Percentiles rank a stretch among this genome's conserved stretches.
Evolutionary conservation across 2,329 filamentous ascomycete genomes (phyloP).

Genomic region (Talaromyces sp.): DNA sequence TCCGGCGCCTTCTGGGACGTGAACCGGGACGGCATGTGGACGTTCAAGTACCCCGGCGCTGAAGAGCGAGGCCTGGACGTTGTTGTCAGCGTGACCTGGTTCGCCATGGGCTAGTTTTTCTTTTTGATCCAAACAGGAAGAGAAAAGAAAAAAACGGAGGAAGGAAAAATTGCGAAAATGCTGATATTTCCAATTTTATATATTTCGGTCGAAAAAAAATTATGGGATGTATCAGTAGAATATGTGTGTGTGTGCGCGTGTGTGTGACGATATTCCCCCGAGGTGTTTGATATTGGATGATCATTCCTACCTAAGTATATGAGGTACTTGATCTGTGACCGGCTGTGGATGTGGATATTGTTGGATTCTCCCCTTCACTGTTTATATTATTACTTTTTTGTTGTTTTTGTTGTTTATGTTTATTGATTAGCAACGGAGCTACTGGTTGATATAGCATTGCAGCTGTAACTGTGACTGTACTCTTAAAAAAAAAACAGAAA

Average conservation of each 20-base stretch:
- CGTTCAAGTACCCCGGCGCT: constrained; percentile 44
- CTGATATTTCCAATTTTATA: background rate
- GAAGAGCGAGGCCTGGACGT: constrained; percentile 44
- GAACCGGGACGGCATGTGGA: constrained; percentile 50
- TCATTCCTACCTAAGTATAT: background rate
- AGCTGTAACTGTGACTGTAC: background rate
- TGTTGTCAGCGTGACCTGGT: constrained; percentile 46
- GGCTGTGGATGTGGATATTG: background rate
- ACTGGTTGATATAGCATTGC: background rate
- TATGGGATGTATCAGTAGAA: background rate
- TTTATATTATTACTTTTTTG: background rate
- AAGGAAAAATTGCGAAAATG: background rate
- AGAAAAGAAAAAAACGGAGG: background rate
- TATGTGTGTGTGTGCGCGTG: background rate
- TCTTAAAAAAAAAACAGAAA: background rate
- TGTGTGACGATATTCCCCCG: background rate
- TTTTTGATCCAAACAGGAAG: background rate
- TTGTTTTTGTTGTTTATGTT: background rate
- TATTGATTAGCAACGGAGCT: background rate
- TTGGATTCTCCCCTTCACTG: background rate
- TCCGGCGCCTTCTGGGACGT: constrained; percentile 48
- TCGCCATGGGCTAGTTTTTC: constrained; percentile 27
- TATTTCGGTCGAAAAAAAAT: background rate
- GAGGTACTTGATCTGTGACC: background rate
- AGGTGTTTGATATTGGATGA: background rate